Evolutionary conservation across 176 grass and related monocot genomes (phyloP), one percentile per base, ranked within the genome.

Genomic region (Oryza longistaminata): DNA sequence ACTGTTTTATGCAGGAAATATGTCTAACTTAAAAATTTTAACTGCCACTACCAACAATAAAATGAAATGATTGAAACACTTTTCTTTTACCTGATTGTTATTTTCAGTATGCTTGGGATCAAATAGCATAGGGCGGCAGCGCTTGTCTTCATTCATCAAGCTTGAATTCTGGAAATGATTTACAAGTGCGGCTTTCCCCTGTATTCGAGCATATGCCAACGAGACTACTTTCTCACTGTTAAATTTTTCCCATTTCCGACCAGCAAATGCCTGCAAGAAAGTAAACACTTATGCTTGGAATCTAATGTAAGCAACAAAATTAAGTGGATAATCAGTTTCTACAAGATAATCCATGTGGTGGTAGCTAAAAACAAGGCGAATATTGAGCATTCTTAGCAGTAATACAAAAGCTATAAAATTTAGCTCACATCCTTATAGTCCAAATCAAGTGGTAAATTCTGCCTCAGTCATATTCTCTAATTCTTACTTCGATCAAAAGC

Each of bases 201-300:
- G 87, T n/a, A 89, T 89, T 75, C 87, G 68, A 66, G 87, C 87
- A 89, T 85, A 89, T 89, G 87, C 82, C 76, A 89, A 29, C 26
- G 87, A 85, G 77, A 78, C 87, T 55, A 83, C 87, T 67, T 83
- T 88, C 33, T 88, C 81, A 74, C 87, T 88, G 12, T 79, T 88
- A 67, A 88, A 88, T 21, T 88, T 79, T 76, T 83, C 74, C 81
- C 87, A 88, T 78, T 83, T 88, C 8, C 72, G 70, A 33, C 82
- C 87, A 85, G 82, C 72, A 79, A 89, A 89, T 69, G 76, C 82
- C 87, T 89, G 35, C 61, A 70, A 46, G 10, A 40, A 80, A 22
- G 52, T 71, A 21, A 79, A 83, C 11, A 22, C 26, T 55, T 13
- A 61, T 34, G 34, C 7, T 70, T 21, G 69, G 29, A 76, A 24